Percentiles rank a stretch among this genome's conserved stretches.
Conservation (phyloP, 208 protist genomes). For the Plasmodiophora brassicae region DNA sequence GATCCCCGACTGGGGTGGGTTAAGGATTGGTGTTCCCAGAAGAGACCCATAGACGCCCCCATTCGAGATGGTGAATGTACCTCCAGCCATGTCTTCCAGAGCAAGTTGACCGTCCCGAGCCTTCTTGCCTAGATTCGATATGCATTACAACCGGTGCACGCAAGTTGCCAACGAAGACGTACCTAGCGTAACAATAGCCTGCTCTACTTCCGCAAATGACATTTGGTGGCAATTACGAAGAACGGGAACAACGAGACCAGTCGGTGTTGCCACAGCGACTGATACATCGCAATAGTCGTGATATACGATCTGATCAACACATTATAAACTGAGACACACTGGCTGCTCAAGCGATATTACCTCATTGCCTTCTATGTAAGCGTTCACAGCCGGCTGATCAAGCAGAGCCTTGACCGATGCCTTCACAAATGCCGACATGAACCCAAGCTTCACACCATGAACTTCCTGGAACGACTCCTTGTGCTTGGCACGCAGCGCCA, state of each 20-base stretch:
- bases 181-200: slow-evolving; percentile 43
- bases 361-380: slow-evolving; percentile 28
- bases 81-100: slow-evolving; percentile 93
- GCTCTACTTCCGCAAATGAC: slow-evolving; percentile 90
- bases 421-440: slow-evolving; percentile 97
- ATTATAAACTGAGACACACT: background rate
- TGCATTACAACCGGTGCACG: background rate
- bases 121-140: slow-evolving; percentile 10
- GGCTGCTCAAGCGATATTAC: background rate
- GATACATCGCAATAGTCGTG: slow-evolving; percentile 94
- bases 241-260: slow-evolving; percentile 92
- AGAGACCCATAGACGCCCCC: slow-evolving; percentile 93
- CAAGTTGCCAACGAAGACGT: no score
- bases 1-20: slow-evolving; percentile 95
- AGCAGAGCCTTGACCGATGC: slow-evolving; percentile 84
- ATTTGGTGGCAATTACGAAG: slow-evolving; percentile 88
- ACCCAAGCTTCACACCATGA: slow-evolving; percentile 86
- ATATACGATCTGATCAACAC: slow-evolving; percentile 83
- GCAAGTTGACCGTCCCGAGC: slow-evolving; percentile 75
- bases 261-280: slow-evolving; percentile 93
- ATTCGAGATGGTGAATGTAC: slow-evolving; percentile 98
- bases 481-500: slow-evolving; percentile 82
- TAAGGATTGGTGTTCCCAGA: slow-evolving; percentile 98
- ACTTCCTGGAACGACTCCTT: slow-evolving; percentile 84
- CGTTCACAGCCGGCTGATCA: slow-evolving; percentile 86